Evolutionary conservation across 2,329 filamentous ascomycete species (phyloP), one percentile per base, ranked within the genome.

Genomic region (Fusarium lateritium): DNA sequence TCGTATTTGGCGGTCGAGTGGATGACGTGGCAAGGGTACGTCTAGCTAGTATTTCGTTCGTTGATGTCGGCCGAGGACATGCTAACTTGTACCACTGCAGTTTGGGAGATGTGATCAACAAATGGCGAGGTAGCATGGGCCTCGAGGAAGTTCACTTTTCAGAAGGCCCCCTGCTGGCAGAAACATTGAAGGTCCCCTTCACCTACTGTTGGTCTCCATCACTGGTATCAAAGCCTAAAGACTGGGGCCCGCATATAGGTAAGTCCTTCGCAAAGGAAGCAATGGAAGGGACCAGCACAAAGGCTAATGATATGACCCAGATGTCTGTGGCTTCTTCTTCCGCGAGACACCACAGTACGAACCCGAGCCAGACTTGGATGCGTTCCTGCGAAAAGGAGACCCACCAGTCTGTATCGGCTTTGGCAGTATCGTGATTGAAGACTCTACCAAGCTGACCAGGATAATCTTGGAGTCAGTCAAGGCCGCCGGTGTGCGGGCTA

Each of bases 1-100:
- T 91, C 89, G 0, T 94, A 93, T 71, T 86, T 87, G 2, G 82
- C 93, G 40, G 89, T 94, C 2, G 91, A 94, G 62, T 89, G 92
- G 84, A 83, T 94, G 79, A 91, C 91, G 21, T 94, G 91, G 91
- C 91, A 94, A 78, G 91, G 91, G 69, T 73, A 65, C 51, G 24
- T 24, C 24, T 24, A 24, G 24, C 24, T 24, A 7, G 24, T 7
- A 5, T 24, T 24, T 5, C 7, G 5, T 24, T 24, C 24, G 5
- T 24, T 24, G 24, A 7, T 5, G 5, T 64, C 28, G 17, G 36
- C 19, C 7, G 3, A 24, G 24, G 7, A 24, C 5, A 24, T 24
- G 43, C 21, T 24, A 24, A 24, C 24, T 15, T 14, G 22, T 51
- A 33, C 24, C 3, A 21, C n/a, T 11, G n/a, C 22, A 9, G 62